Percentiles rank a stretch among this genome's conserved stretches.
Evolutionary conservation across 2,329 filamentous ascomycete species (phyloP).

Genomic region (Apiospora phragmitis): DNA sequence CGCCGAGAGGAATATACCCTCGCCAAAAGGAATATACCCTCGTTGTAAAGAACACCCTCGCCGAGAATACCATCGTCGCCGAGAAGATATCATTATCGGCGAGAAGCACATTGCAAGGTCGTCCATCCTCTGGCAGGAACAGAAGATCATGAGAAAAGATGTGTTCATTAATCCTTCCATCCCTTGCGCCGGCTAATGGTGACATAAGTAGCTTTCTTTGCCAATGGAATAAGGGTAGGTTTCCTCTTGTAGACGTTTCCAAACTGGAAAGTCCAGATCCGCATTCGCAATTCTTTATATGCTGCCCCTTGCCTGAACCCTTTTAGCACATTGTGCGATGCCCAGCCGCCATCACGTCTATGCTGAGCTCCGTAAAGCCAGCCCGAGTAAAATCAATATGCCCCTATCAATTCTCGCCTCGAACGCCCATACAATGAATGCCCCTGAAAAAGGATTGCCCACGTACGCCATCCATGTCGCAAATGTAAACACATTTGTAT

Average conservation of each 20-base stretch:
- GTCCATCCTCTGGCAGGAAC: not conserved
- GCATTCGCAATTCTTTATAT: not conserved
- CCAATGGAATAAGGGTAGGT: not conserved
- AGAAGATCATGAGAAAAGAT: not conserved
- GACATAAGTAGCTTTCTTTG: not conserved
- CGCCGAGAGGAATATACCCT: no score
- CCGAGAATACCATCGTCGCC: no score
- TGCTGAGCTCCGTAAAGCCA: not conserved
- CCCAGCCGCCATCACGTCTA: constrained; percentile 5
- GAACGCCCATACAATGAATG: constrained; percentile 13
- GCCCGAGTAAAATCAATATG: not conserved
- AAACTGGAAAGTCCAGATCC: not conserved
- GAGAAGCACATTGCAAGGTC: not conserved
- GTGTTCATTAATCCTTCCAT: constrained; percentile 3
- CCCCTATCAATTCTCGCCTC: constrained; percentile 8
- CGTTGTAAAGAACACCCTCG: no score
- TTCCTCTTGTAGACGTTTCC: constrained; percentile 1
- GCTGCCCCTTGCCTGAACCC: not conserved
- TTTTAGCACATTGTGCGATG: not conserved
- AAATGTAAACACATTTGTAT: not conserved
- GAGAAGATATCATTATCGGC: no score
- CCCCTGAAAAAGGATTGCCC: constrained; percentile 7
- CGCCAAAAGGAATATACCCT: no score
- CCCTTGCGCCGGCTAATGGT: constrained; percentile 4
- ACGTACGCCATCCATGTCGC: constrained; percentile 10